phyloP scores from a whole-genome alignment of 257 asterid genomes.

The Scutellaria minor region DNA sequence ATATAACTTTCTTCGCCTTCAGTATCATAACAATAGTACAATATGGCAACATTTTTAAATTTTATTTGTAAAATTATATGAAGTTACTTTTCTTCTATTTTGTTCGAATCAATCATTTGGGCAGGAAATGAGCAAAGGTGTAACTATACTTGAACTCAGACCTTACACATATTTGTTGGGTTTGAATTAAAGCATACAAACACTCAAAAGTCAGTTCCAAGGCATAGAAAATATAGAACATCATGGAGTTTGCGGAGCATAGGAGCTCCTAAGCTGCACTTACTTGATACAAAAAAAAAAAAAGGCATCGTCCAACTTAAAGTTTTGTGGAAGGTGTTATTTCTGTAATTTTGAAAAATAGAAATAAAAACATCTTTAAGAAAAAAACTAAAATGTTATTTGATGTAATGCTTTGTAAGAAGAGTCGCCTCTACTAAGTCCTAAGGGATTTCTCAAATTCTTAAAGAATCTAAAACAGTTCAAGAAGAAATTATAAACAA shows the following conservation, averaged over 20 bases:
- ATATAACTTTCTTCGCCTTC: not conserved
- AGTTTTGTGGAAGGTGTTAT: not conserved
- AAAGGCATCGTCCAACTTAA: not conserved
- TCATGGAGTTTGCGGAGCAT: conserved; percentile 4
- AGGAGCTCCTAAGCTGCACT: conserved; percentile 10
- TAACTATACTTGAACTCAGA: not conserved
- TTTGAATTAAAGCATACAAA: not conserved
- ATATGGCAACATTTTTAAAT: not conserved
- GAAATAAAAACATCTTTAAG: not conserved
- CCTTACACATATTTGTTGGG: not conserved
- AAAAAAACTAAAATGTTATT: not conserved
- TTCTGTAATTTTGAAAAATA: not conserved
- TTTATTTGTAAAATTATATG: not conserved
- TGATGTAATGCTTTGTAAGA: not conserved
- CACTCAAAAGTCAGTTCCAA: not conserved
- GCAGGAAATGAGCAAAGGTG: not conserved
- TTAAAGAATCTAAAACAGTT: not conserved
- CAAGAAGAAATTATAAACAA: not conserved
- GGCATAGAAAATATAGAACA: conserved; percentile 5
- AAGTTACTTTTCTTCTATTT: not conserved
- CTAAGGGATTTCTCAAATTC: not conserved
- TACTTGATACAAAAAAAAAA: not conserved
- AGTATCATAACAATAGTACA: not conserved
- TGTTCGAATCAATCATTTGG: not conserved
- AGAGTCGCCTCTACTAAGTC: not conserved